These are phyloP conservation scores for Rhexocercosporidium sp. DNA, from an alignment of 2,329 filamentous ascomycete genomes.

Conservation along the genomic window DNA sequence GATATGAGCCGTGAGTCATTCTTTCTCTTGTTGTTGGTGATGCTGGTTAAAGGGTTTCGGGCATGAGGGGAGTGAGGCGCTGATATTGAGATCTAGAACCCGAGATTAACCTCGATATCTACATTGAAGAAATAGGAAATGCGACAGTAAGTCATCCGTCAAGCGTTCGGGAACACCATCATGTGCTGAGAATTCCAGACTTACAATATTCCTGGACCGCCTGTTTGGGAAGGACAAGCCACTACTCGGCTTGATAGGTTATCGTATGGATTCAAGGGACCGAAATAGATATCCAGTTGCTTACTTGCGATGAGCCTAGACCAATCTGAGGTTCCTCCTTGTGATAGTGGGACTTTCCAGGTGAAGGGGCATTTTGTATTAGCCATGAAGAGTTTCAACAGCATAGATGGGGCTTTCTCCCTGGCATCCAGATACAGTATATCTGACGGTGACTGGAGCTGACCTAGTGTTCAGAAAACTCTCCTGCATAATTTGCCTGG, in stretches of 20 bases:
- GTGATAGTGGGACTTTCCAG: no score
- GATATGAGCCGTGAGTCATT: slow-evolving; percentile 22
- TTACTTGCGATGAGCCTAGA: no score
- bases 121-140: slow-evolving; percentile 15
- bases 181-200: not conserved
- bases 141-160: slow-evolving; percentile 11
- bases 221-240: slow-evolving; percentile 16
- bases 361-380: no score
- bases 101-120: slow-evolving; percentile 28
- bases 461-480: no score
- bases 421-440: no score
- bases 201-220: slow-evolving; percentile 17
- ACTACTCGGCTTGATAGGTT: slow-evolving; percentile 1
- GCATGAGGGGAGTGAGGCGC: not conserved
- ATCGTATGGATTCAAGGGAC: slow-evolving; percentile 19
- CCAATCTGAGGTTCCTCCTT: no score
- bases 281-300: slow-evolving; percentile 1
- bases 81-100: slow-evolving; percentile 18
- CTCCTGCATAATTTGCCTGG: no score
- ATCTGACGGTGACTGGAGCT: no score
- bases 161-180: not conserved
- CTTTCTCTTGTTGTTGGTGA: not conserved
- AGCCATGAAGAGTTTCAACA: no score
- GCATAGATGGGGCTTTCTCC: no score
- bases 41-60: not conserved